phyloP scores from a whole-genome alignment of 345 rosid species.

The Salix brachista region DNA sequence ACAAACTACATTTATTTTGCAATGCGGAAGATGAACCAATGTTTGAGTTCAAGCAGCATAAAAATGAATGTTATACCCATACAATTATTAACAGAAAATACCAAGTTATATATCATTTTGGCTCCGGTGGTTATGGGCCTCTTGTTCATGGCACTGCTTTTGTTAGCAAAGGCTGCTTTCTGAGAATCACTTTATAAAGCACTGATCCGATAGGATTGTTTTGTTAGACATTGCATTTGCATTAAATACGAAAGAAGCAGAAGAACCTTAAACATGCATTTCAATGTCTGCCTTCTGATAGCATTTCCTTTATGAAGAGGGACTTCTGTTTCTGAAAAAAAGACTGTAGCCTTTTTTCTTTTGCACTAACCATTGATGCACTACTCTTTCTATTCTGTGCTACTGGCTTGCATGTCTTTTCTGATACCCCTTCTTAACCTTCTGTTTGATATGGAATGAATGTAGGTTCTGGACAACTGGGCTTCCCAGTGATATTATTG shows the following conservation, averaged over 20 bases:
- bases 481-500: slow-evolving; percentile 84
- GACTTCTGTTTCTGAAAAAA: not conserved
- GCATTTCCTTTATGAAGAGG: not conserved
- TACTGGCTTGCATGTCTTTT: not conserved
- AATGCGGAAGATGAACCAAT: not conserved
- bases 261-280: not conserved
- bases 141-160: not conserved
- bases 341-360: not conserved
- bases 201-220: not conserved
- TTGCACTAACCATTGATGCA: not conserved
- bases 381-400: not conserved
- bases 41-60: not conserved
- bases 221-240: not conserved
- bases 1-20: not conserved
- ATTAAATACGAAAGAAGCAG: not conserved
- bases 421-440: not conserved
- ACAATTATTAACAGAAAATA: not conserved
- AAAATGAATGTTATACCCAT: not conserved
- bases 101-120: not conserved
- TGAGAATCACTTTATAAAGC: not conserved
- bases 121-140: not conserved
- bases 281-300: not conserved
- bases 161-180: not conserved
- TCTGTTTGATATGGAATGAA: not conserved
- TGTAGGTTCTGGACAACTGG: slow-evolving; percentile 94